Conservation (phyloP, 1,139 yeast genomes). For the Candida glucosophila region DNA sequence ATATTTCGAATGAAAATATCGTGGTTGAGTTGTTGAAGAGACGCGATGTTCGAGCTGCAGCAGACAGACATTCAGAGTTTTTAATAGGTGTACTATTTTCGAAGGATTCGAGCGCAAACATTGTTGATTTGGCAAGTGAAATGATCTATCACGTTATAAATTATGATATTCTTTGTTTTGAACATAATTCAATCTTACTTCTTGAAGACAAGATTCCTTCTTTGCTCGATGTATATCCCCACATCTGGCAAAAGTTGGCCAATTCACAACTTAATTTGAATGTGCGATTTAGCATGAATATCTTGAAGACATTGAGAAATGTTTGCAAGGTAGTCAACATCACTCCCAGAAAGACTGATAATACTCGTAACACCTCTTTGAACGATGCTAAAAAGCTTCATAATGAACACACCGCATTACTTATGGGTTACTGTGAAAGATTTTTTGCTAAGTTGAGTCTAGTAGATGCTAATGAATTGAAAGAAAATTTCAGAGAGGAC, state of each 20-base stretch:
- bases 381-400: conserved; percentile 21
- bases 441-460: conserved; percentile 28
- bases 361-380: conserved; percentile 11
- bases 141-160: conserved; percentile 39
- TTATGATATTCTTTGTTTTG: conserved; percentile 50
- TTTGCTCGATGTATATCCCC: conserved; percentile 36
- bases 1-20: conserved; percentile 10
- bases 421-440: conserved; percentile 14
- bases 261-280: conserved; percentile 31
- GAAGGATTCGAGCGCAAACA: conserved; percentile 3
- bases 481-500: conserved; percentile 15
- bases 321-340: conserved; percentile 34
- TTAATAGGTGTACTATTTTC: conserved; percentile 15
- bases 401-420: conserved; percentile 19
- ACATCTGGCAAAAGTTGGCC: conserved; percentile 37
- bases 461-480: conserved; percentile 37
- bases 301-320: conserved; percentile 34
- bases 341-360: conserved; percentile 17
- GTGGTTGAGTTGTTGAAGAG: conserved; percentile 17
- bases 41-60: conserved; percentile 27
- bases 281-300: conserved; percentile 25
- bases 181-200: conserved; percentile 43
- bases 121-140: conserved; percentile 20
- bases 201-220: conserved; percentile 29
- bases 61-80: conserved; percentile 20